Base-by-base conservation (phyloP, 2,329 filamentous ascomycete species). In the Aspergillus sp. region DNA sequence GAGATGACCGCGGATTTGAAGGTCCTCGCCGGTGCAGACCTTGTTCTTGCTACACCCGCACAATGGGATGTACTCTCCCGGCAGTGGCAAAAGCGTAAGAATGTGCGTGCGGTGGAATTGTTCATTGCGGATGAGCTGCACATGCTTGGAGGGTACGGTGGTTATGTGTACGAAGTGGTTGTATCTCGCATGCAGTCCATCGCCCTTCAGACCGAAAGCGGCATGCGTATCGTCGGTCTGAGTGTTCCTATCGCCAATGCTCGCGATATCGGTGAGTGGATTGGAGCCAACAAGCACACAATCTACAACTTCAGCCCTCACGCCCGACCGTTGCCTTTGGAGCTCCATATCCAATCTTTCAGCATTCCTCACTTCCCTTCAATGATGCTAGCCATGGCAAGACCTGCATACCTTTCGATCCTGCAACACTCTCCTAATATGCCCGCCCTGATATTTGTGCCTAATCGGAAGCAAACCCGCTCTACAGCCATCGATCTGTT, bases 111-210 rank as follows among this genome's bases (percentile, higher is more conserved):
- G 3, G 91, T 98, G 22, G 88, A 93, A 69, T 83, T 99, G 0
- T 93, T 99, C 75, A 93, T 99, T 68, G 93, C 94, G 0, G 96
- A 99, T 75, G 94, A 98, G 74, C 83, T 99, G 58, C 95, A 99
- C 74, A 89, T 98, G 82, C 84, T 99, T 31, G 95, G 94, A 62
- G 93, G 93, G 15, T 87, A 89, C 55, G 85, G 87, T 65, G 96
- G 95, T 31, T 96, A 94, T 74, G 85, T 96, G 31, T 99, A 99
- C 77, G 95, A 99, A 81, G 91, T 95, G 56, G 89, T 99, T 56
- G 91, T 99, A n/a, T 97, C 95, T 64, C 90, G 95, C 56, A 97
- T 98, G 91, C 93, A 97, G 75, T 95, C 95, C 66, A 97, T 99
- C 74, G 90, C 92, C 61, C 89, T 92, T 1, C 92, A 97, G 75